Evolutionary conservation across 345 rosid species (phyloP), one percentile per base, ranked within the genome.

Genomic region (Eucalyptus tenuipes): DNA sequence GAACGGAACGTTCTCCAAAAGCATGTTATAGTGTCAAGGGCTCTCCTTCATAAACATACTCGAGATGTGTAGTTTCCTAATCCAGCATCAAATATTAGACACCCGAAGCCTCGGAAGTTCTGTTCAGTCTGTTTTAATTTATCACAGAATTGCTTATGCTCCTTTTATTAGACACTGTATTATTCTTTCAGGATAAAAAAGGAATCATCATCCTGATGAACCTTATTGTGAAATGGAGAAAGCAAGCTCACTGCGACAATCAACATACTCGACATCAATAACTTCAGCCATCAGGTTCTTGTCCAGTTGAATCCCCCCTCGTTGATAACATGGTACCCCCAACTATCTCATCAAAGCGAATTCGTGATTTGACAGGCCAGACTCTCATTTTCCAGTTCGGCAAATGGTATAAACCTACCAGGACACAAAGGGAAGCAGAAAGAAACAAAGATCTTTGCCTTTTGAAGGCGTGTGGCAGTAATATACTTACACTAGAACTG

Each of bases 401-500:
- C 82, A 75, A 75, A 75, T 40, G 47, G 47, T 37, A 17, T 18
- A 71, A 71, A 71, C 81, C 45, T 18, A 71, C 64, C 87, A 85
- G 64, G 61, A 86, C 15, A 86, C 14, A 55, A 86, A 50, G 87
- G 45, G 40, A 3, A 33, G 20, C 29, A 24, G 45, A 86, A 49
- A 48, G 17, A 50, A 49, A 86, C 22, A 85, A 29, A 84, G 33
- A 61, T 14, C 44, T 86, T 50, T 86, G 31, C 64, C 64, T 50
- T 50, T 86, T 18, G 29, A 40, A 75, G 82, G 81, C 27, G 4
- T 13, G 82, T 37, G 24, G 45, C 82, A 10, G 82, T 52, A 68
- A 44, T 44, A 20, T 87, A 91, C 96, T 94, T 92, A 96, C 99
- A 57, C 92, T 92, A 6, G 98, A 91, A 7, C 90, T 86, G 40